These are phyloP conservation scores for Jatropha curcas DNA, from an alignment of 345 rosid species.

Conservation along the genomic window DNA sequence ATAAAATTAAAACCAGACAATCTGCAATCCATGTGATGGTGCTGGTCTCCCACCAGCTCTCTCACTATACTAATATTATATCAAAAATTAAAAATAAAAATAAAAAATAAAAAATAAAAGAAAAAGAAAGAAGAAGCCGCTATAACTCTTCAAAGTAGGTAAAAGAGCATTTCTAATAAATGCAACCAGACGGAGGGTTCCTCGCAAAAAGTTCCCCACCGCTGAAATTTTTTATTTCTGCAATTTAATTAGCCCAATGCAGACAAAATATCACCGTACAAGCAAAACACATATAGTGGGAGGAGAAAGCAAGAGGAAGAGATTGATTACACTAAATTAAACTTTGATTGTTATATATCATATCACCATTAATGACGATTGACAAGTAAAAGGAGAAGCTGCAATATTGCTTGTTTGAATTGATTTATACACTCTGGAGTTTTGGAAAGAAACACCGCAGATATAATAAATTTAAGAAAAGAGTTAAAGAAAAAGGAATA, in stretches of 20 bases:
- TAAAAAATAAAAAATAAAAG: too few relatives aligned
- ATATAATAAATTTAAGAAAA: too few relatives aligned
- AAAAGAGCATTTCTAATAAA: constrained; percentile 11
- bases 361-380: background rate
- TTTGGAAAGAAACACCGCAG: background rate
- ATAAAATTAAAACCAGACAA: constrained; percentile 8
- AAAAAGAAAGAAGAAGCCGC: background rate
- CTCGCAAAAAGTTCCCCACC: constrained; percentile 10
- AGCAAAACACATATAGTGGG: background rate
- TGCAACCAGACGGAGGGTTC: background rate
- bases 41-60: constrained; percentile 18
- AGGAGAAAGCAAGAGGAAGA: background rate
- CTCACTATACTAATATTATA: background rate
- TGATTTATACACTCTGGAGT: constrained; percentile 19
- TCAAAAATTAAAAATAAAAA: too few relatives aligned
- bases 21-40: constrained; percentile 18
- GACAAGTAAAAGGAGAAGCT: constrained; percentile 11
- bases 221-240: too few relatives aligned
- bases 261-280: background rate
- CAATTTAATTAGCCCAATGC: background rate
- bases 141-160: constrained; percentile 3
- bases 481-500: too few relatives aligned
- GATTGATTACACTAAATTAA: background rate
- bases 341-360: background rate
- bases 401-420: constrained; percentile 18